Evolutionary conservation across 169 alveolate genomes (phyloP).

Genomic region (Plasmodium inui): DNA sequence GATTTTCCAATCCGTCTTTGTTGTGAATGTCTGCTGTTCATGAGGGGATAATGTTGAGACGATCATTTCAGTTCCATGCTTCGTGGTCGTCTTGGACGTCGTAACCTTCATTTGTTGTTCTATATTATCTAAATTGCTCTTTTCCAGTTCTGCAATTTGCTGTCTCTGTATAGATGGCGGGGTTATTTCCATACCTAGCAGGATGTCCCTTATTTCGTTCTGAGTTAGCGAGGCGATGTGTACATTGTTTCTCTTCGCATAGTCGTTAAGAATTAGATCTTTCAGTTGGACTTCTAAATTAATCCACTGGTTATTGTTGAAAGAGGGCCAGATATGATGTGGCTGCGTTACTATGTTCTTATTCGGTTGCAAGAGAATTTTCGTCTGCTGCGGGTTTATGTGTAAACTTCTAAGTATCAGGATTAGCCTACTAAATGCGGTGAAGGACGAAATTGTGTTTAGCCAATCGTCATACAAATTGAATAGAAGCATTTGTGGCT

Average conservation of each 20-base stretch:
- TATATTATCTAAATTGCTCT: conserved; percentile 80
- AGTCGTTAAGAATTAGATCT: conserved; percentile 98
- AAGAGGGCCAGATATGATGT: conserved; percentile 99
- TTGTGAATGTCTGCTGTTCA: conserved; percentile 96
- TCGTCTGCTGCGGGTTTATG: conserved; percentile 98
- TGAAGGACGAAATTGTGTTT: conserved; percentile 96
- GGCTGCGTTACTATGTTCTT: conserved; percentile 97
- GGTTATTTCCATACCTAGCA: conserved; percentile 99
- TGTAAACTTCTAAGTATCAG: conserved; percentile 98
- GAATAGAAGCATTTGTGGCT: conserved; percentile 99
- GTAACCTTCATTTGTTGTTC: conserved; percentile 88
- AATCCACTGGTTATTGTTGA: conserved; percentile 99
- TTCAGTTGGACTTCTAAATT: conserved; percentile 98
- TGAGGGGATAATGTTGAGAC: conserved; percentile 98
- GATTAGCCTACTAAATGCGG: conserved; percentile 98
- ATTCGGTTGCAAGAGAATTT: conserved; percentile 97
- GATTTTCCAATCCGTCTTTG: conserved; percentile 99
- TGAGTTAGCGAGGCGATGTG: conserved; percentile 98
- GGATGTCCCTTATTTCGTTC: conserved; percentile 99
- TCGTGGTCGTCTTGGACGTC: conserved; percentile 97
- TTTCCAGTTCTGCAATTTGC: conserved; percentile 94
- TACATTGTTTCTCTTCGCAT: conserved; percentile 98
- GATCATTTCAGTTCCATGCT: conserved; percentile 97
- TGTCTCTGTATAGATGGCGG: conserved; percentile 97
- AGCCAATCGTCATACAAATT: conserved; percentile 99